A percentile compares a stretch with the other conserved stretches of the same genome.
Evolutionary conservation across 2,329 filamentous ascomycete genomes (phyloP).

Genomic region (Periconia sp.): DNA sequence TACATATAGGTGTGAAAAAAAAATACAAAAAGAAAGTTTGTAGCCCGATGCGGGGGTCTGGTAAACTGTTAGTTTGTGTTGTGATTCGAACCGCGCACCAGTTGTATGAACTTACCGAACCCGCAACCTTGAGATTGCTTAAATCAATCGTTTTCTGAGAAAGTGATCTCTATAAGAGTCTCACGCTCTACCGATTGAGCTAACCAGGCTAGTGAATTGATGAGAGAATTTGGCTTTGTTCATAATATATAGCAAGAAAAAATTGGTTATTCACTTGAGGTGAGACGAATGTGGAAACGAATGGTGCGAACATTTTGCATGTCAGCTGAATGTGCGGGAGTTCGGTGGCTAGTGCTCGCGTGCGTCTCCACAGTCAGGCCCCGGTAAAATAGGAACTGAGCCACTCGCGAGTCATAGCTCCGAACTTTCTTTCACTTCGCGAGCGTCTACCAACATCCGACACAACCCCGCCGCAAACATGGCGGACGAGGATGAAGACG

Average conservation of each 20-base stretch:
- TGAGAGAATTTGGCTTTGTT: background rate
- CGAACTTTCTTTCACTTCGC: conserved; percentile 10
- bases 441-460: background rate
- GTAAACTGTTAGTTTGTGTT: too few species aligned
- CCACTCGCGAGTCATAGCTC: conserved; percentile 12
- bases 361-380: background rate
- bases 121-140: background rate
- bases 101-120: background rate
- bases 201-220: conserved; percentile 19
- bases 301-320: too few species aligned
- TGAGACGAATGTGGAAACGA: too few species aligned
- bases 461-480: conserved; percentile 14
- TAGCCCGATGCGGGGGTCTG: background rate
- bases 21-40: background rate
- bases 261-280: too few species aligned
- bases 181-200: conserved; percentile 34
- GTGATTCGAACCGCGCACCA: too few species aligned
- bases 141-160: background rate
- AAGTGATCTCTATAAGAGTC: conserved; percentile 16
- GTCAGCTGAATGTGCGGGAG: too few species aligned
- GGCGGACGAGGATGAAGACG: conserved; percentile 42
- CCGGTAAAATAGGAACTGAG: conserved; percentile 12
- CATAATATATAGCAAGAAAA: too few species aligned
- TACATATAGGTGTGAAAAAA: background rate
- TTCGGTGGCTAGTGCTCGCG: background rate